phyloP scores from a whole-genome alignment of 2,329 filamentous ascomycete genomes.

The Cladophialophora chaetospira region DNA sequence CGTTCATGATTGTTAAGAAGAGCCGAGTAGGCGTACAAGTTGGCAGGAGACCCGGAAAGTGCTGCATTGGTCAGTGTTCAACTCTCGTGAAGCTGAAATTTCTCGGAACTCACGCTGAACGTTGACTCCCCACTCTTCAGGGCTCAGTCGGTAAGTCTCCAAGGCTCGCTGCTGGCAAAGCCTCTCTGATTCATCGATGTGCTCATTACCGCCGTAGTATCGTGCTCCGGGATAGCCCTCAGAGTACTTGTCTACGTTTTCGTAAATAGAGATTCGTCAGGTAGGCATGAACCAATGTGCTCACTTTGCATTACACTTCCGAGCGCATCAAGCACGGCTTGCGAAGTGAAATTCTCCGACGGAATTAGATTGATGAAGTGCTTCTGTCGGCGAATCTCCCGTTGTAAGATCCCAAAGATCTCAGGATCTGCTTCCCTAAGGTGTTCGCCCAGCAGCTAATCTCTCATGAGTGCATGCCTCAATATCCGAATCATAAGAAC shows the following conservation, averaged over 20 bases:
- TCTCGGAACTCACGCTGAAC: constrained; percentile 67
- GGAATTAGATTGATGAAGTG: constrained; percentile 99
- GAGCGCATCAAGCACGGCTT: constrained; percentile 95
- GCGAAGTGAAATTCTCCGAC: constrained; percentile 98
- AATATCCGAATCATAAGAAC: neutral
- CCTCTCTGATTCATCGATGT: constrained; percentile 94
- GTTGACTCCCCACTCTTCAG: constrained; percentile 96
- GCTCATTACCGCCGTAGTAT: constrained; percentile 99
- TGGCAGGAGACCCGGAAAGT: constrained; percentile 88
- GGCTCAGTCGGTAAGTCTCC: constrained; percentile 82
- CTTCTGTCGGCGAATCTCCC: constrained; percentile 72
- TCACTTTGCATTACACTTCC: constrained; percentile 85
- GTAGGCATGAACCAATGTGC: neutral
- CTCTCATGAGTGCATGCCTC: neutral
- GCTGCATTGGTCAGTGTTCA: constrained; percentile 22
- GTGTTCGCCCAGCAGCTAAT: constrained; percentile 74
- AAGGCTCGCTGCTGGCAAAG: constrained; percentile 94
- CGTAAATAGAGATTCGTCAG: neutral
- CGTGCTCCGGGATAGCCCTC: constrained; percentile 97
- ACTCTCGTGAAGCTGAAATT: neutral
- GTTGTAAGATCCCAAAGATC: constrained; percentile 87
- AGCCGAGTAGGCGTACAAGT: constrained; percentile 97
- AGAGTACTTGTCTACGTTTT: constrained; percentile 80
- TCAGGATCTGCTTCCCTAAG: constrained; percentile 83
- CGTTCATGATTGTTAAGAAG: constrained; percentile 90